These are phyloP conservation scores for Schizopora paradoxa DNA, from an alignment of 1,284 basidiomycete species.

Conservation along the genomic window DNA sequence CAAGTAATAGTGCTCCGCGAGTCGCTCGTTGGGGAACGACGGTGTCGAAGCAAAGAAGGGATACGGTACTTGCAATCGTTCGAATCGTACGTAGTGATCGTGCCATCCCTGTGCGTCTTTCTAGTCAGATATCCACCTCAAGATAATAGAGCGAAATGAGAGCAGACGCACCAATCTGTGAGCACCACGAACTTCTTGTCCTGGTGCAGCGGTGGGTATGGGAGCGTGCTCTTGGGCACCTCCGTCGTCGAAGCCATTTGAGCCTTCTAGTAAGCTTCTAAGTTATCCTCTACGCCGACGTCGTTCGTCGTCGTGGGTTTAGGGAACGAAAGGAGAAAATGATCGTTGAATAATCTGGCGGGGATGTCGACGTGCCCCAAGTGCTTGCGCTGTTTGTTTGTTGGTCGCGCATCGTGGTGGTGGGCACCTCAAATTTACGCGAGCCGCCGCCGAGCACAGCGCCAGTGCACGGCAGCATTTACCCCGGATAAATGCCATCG, in stretches of 20 bases:
- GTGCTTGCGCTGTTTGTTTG: too few relatives aligned
- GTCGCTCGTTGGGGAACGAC: slow-evolving; percentile 3
- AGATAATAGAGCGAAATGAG: slow-evolving; percentile 6
- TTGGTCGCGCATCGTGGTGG: too few relatives aligned
- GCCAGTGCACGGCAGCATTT: too few relatives aligned
- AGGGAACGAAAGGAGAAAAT: too few relatives aligned
- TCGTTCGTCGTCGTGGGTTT: too few relatives aligned
- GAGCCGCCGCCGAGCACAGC: too few relatives aligned
- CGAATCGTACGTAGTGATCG: slow-evolving; percentile 85
- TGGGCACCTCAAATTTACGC: too few relatives aligned
- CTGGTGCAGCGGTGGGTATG: slow-evolving; percentile 72
- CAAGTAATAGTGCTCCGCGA: slow-evolving; percentile 11
- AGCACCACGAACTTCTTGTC: slow-evolving; percentile 83
- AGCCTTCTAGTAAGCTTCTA: too few relatives aligned
- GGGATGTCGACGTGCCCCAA: too few relatives aligned
- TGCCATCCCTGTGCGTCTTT: slow-evolving; percentile 68
- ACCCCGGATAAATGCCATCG: too few relatives aligned
- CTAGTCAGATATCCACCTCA: neutral
- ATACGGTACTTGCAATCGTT: slow-evolving; percentile 70
- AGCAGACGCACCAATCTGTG: slow-evolving; percentile 74
- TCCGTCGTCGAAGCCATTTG: slow-evolving; percentile 15
- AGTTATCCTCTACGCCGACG: too few relatives aligned
- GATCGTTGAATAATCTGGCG: too few relatives aligned
- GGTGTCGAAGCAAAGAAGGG: neutral
- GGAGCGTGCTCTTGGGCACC: slow-evolving; percentile 59